Evolutionary conservation across 2,329 filamentous ascomycete genomes (phyloP).

Genomic region (Aureobasidium sp.): DNA sequence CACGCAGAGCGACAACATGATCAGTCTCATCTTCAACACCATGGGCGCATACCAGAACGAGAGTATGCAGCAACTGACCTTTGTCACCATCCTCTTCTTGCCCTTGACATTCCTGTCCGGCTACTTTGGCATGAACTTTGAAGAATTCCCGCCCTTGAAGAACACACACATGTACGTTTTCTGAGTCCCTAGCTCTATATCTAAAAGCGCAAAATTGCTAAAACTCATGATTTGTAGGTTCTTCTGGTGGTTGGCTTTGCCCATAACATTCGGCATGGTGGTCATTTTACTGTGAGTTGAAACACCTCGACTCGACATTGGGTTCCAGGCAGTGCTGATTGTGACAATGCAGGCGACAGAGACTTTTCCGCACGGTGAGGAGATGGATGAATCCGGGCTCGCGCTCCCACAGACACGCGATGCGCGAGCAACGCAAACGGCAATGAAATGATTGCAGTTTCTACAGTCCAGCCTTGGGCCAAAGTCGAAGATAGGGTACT

Average conservation of each 20-base stretch:
- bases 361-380: neutral
- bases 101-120: conserved; percentile 81
- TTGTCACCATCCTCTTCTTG: conserved; percentile 82
- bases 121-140: conserved; percentile 56
- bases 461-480: too few relatives aligned
- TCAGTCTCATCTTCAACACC: conserved; percentile 88
- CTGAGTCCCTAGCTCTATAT: too few relatives aligned
- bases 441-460: too few relatives aligned
- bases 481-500: too few relatives aligned
- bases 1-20: conserved; percentile 63
- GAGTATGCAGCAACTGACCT: conserved; percentile 78
- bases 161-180: conserved; percentile 12
- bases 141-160: conserved; percentile 19
- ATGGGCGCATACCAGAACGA: conserved; percentile 85
- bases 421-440: neutral
- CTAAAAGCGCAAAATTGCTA: neutral
- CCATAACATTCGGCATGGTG: neutral
- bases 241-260: conserved; percentile 5
- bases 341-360: neutral
- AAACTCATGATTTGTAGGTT: neutral
- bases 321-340: neutral
- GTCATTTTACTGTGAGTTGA: neutral
- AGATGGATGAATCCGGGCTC: neutral
- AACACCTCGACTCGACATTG: neutral
- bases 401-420: neutral